Conservation (phyloP, 2,329 filamentous ascomycete species). For the Cladophialophora chaetospira region DNA sequence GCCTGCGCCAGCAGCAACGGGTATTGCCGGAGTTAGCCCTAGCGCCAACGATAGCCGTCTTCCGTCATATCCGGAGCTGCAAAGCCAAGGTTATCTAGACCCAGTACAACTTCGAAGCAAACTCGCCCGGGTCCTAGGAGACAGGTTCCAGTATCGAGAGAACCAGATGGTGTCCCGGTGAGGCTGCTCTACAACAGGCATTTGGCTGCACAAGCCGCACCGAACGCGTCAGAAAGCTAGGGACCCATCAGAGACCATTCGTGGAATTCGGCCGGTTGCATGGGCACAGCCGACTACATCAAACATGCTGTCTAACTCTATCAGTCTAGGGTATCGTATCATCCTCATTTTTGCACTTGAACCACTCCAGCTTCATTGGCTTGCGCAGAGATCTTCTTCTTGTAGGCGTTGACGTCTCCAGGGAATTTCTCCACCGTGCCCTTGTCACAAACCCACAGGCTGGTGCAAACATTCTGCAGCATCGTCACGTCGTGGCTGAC, state of each 20-base stretch:
- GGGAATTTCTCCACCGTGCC: conserved; percentile 95
- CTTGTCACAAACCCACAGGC: conserved; percentile 93
- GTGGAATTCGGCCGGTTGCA: conserved; percentile 4
- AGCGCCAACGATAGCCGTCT: neutral
- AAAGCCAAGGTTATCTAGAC: too few species aligned
- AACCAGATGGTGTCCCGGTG: neutral
- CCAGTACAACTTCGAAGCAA: neutral
- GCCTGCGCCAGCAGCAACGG: neutral
- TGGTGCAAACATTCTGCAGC: conserved; percentile 92
- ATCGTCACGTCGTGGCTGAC: conserved; percentile 99
- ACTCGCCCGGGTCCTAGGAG: neutral
- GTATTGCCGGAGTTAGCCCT: neutral
- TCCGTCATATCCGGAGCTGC: too few species aligned
- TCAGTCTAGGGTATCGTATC: neutral
- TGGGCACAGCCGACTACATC: neutral
- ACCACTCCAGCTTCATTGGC: conserved; percentile 87
- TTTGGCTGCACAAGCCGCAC: neutral
- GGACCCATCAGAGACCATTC: neutral
- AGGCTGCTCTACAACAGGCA: neutral
- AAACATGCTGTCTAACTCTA: neutral
- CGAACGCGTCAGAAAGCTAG: neutral
- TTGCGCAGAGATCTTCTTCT: conserved; percentile 91
- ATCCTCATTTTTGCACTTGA: conserved; percentile 42
- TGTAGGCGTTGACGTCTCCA: conserved; percentile 93
- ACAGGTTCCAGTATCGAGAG: neutral